A percentile compares a stretch with the other conserved stretches of the same genome.
Conservation (phyloP, 768 basidiomycete species). For the Udeniomyces megalosporus region DNA sequence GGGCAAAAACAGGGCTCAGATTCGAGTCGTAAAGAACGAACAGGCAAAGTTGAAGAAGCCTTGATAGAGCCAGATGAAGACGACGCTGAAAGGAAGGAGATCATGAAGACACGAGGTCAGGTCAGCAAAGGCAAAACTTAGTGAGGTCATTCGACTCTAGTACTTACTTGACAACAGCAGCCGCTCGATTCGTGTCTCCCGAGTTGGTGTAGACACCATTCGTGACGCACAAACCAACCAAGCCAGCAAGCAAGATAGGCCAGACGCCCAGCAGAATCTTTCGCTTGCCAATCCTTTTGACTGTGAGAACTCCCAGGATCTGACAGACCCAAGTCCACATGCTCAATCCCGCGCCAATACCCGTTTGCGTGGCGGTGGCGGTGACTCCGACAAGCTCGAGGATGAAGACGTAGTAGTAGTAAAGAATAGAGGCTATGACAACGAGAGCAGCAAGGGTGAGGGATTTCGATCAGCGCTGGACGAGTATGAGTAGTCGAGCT, state of each 20-base stretch:
- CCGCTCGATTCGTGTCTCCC: no score
- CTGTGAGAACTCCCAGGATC: slow-evolving; percentile 24
- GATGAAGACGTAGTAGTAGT: slow-evolving; percentile 25
- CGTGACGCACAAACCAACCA: slow-evolving; percentile 26
- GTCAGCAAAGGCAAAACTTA: slow-evolving; percentile 25
- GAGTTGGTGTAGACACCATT: no score
- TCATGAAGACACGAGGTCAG: slow-evolving; percentile 17
- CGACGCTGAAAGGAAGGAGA: slow-evolving; percentile 26
- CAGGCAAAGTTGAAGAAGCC: slow-evolving; percentile 28
- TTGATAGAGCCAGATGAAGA: slow-evolving; percentile 28
- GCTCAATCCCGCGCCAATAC: slow-evolving; percentile 30
- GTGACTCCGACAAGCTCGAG: slow-evolving; percentile 22
- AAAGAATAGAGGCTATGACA: slow-evolving; percentile 25
- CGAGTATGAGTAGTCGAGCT: not conserved
- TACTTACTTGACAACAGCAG: not conserved
- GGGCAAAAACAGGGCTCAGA: no score
- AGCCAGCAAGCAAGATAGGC: slow-evolving; percentile 24
- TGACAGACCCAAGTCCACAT: slow-evolving; percentile 29
- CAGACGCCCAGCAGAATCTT: slow-evolving; percentile 29
- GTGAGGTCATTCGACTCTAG: not conserved
- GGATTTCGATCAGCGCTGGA: not conserved
- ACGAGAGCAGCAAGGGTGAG: not conserved
- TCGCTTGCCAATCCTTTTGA: slow-evolving; percentile 26
- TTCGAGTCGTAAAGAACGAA: not conserved
- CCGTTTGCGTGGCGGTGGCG: slow-evolving; percentile 29